Base-by-base conservation (phyloP, 2,329 filamentous ascomycete species). In the Fusarium fracticaudum region DNA sequence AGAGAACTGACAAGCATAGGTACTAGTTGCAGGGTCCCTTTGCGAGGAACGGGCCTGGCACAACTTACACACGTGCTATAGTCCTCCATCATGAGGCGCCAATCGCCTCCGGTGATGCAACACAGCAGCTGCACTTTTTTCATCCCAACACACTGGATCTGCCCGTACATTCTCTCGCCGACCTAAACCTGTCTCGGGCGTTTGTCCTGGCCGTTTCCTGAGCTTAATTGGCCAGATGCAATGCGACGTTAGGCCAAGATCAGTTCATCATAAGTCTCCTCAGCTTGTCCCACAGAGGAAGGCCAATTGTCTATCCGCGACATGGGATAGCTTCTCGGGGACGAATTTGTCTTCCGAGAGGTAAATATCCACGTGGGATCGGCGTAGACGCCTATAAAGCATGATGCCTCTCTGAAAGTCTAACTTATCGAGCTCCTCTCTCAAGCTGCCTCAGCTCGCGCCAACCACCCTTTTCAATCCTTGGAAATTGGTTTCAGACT, bases 211-310 rank as follows among this genome's bases (percentile, higher is more conserved):
- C 57, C 48, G 44, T 68, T 61, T 50, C 43, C 44, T 29, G n/a
- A 50, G 59, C 67, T 69, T 61, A 65, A 77, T 75, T 75, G 71
- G 73, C 61, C 47, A 44, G 60, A 66, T 58, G 41, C 60, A 40
- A 64, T 59, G 40, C 63, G 50, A 64, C 67, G 59, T 74, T 68
- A 53, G 60, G 51, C 54, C 60, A 75, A 60, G 73, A 69, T 71
- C 72, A 69, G 62, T 54, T 58, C 70, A 71, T 62, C 58, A 65
- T 50, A 64, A 57, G 61, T 66, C 64, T 74, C 40, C 38, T 64
- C 57, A 63, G 67, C 67, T 73, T 78, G 72, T 68, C 76, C 76
- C 50, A 67, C 74, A 66, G 63, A 64, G 73, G 76, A 78, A 78
- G 76, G 71, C 63, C 64, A 43, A 57, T 65, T 66, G 66, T 53